A percentile compares a stretch with the other conserved stretches of the same genome.
These are phyloP conservation scores for Penicillium brevicompactum DNA, from an alignment of 2,329 filamentous ascomycete genomes.

Conservation along the genomic window DNA sequence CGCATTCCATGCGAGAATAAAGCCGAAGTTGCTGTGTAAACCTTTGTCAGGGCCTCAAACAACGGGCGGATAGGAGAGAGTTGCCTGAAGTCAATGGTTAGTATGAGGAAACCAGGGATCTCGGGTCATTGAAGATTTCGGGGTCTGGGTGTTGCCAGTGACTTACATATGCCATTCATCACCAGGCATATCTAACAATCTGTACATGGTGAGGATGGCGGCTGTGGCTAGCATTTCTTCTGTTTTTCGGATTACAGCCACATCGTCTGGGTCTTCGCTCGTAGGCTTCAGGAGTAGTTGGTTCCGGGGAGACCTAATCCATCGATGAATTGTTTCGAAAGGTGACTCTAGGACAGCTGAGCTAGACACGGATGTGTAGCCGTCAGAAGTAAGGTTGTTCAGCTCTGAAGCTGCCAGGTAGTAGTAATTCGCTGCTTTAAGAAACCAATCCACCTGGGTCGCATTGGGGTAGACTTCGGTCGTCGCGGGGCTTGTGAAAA, in stretches of 20 bases:
- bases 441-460: conserved; percentile 57
- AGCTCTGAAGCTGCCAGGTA: conserved; percentile 58
- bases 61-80: conserved; percentile 62
- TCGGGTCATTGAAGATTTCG: too few species aligned
- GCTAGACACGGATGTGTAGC: conserved; percentile 32
- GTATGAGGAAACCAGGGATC: background rate
- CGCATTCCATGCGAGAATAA: conserved; percentile 53
- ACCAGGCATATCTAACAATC: conserved; percentile 63
- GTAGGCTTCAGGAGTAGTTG: conserved; percentile 3
- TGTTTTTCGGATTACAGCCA: conserved; percentile 45
- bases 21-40: conserved; percentile 17
- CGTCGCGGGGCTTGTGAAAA: conserved; percentile 45
- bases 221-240: conserved; percentile 64
- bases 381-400: conserved; percentile 38
- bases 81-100: conserved; percentile 46
- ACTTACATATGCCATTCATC: conserved; percentile 57
- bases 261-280: conserved; percentile 11
- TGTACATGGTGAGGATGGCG: conserved; percentile 64
- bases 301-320: conserved; percentile 23
- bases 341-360: conserved; percentile 34
- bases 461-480: conserved; percentile 57
- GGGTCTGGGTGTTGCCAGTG: background rate
- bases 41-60: conserved; percentile 50
- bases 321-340: conserved; percentile 30
- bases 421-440: conserved; percentile 64